Evolutionary conservation across 192 early-diverging fungal species (phyloP), one percentile per base, ranked within the genome.

Genomic region (Backusella sp.): DNA sequence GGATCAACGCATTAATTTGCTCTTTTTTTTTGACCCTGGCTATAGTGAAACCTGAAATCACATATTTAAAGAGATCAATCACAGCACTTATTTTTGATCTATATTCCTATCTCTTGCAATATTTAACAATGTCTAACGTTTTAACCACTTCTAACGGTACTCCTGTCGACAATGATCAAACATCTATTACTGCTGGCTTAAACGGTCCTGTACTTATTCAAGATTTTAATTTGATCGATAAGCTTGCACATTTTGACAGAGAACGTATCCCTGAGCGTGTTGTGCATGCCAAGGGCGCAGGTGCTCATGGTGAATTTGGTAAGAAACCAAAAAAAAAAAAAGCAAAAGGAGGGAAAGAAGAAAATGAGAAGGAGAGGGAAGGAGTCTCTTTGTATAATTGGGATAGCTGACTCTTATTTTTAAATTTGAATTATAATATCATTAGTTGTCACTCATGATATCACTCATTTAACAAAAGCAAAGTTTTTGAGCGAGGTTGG

Each of bases 211-310:
- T 92, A 3, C 78, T 92, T 37, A 68, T 94, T 68, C 88, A 92
- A 79, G 94, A 95, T 79, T 92, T 93, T 70, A 88, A 90, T 65
- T 84, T 92, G 65, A 88, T 94, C 76, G 93, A 95, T 82, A 93
- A 92, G 80, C 85, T 94, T 30, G 86, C 91, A 73, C 92, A 92
- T 83, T 95, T 95, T 87, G 93, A 93, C 85, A 90, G 92, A 68
- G 92, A 95, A 84, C 89, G 94, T 81, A 94, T 93, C 71, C 94
- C 94, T 68, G 94, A 95, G 82, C 88, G 94, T 77, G 94, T 95
- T 52, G 94, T 96, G 59, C 93, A 96, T 77, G 94, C 94, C 82
- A 91, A 93, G 84, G 94, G 92, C 42, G 89, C 90, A 74, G 93
- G 92, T 53, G 93, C 93, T 30, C 92, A 94, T 77, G 94, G 93